A percentile compares a stretch with the other conserved stretches of the same genome.
Evolutionary conservation across 2,329 filamentous ascomycete species (phyloP).

Genomic region (Penicillium sp.): DNA sequence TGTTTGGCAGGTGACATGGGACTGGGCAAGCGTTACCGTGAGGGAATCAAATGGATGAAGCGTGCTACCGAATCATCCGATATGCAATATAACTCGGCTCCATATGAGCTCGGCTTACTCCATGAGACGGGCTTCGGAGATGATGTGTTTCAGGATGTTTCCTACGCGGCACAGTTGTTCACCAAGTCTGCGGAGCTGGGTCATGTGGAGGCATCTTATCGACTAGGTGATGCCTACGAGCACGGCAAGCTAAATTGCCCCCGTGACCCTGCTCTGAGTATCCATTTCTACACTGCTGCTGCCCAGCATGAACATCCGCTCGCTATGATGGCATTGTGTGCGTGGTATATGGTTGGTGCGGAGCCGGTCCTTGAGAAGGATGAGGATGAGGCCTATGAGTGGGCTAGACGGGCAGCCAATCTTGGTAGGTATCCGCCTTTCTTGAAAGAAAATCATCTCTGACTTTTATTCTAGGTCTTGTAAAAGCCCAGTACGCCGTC

Average conservation of each 20-base stretch:
- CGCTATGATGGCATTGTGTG: constrained; percentile 97
- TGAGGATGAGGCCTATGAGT: constrained; percentile 94
- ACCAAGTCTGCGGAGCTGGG: constrained; percentile 92
- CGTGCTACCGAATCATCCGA: constrained; percentile 88
- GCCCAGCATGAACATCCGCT: constrained; percentile 79
- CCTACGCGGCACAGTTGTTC: constrained; percentile 89
- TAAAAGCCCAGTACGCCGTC: constrained; percentile 84
- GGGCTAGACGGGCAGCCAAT: constrained; percentile 84
- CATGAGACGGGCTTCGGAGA: constrained; percentile 94
- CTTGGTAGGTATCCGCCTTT: constrained; percentile 61
- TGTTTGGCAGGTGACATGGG: constrained; percentile 89
- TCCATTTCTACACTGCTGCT: constrained; percentile 95
- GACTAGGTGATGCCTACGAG: constrained; percentile 96
- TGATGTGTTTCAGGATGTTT: constrained; percentile 87
- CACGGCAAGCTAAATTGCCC: constrained; percentile 86
- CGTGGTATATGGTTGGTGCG: constrained; percentile 97
- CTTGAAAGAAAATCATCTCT: not conserved
- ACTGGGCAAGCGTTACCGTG: constrained; percentile 75
- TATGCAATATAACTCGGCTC: constrained; percentile 85
- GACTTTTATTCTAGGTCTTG: constrained; percentile 36
- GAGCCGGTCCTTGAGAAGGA: constrained; percentile 91
- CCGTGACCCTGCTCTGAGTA: constrained; percentile 84
- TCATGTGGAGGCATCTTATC: constrained; percentile 79
- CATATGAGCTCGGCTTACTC: constrained; percentile 83
- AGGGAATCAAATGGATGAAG: constrained; percentile 96